These are phyloP conservation scores for Salvia splendens DNA, from an alignment of 257 asterid species.

Conservation along the genomic window DNA sequence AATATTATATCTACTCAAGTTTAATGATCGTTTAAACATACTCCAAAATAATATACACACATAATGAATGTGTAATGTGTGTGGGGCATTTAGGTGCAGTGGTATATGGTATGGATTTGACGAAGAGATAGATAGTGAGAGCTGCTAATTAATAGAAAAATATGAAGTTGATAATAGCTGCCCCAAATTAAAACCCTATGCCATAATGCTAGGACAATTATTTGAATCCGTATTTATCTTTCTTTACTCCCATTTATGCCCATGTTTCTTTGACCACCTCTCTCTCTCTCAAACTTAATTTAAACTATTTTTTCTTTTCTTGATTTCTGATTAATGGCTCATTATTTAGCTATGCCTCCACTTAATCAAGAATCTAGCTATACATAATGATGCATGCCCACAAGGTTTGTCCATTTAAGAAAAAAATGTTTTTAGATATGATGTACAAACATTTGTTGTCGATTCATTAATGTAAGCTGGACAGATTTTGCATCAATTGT, in stretches of 20 bases:
- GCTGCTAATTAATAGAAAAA: conserved; percentile 11
- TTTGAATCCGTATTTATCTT: conserved; percentile 37
- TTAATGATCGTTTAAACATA: conserved; percentile 5
- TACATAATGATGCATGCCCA: conserved; percentile 6
- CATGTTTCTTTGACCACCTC: conserved; percentile 46
- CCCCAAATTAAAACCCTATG: conserved; percentile 33
- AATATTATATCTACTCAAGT: conserved; percentile 5
- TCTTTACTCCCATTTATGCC: conserved; percentile 44
- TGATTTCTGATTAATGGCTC: conserved; percentile 33
- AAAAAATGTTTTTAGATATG: background rate
- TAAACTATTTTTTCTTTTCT: conserved; percentile 27
- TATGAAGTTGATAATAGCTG: conserved; percentile 32
- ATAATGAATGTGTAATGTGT: too few species aligned
- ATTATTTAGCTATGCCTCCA: conserved; percentile 22
- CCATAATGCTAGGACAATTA: conserved; percentile 41
- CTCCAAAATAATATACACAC: background rate
- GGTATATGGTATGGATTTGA: conserved; percentile 29
- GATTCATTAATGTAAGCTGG: too few species aligned
- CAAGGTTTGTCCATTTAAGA: background rate
- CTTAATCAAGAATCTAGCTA: conserved; percentile 19
- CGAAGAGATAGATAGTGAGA: background rate
- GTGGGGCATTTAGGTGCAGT: conserved; percentile 18
- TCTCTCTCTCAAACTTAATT: conserved; percentile 31
- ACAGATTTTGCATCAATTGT: too few species aligned
- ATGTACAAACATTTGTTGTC: too few species aligned